These are phyloP conservation scores for Elaeagnus macrophylla DNA, from an alignment of 306 rosid genomes.

Conservation along the genomic window DNA sequence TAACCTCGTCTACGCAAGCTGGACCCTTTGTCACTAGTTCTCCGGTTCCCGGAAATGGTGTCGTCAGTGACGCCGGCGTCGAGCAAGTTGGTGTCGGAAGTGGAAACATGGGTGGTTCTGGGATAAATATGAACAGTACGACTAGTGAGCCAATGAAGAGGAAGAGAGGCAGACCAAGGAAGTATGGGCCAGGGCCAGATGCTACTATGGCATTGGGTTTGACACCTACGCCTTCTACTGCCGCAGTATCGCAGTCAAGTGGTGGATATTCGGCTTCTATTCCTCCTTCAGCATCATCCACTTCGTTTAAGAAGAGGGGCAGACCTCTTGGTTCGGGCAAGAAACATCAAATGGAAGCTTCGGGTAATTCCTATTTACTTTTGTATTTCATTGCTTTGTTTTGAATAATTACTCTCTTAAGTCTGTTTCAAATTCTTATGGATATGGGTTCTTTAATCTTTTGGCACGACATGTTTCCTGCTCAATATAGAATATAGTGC, in stretches of 20 bases:
- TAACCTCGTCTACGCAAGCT: constrained; percentile 15
- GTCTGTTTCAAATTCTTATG: too few relatives aligned
- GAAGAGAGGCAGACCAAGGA: constrained; percentile 81
- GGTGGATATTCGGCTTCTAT: background rate
- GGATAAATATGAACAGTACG: constrained; percentile 21
- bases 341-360: too few relatives aligned
- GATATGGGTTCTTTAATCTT: too few relatives aligned
- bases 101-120: constrained; percentile 20
- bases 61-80: background rate
- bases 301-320: too few relatives aligned
- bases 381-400: too few relatives aligned
- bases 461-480: too few relatives aligned
- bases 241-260: background rate
- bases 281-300: too few relatives aligned
- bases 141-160: constrained; percentile 36
- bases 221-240: background rate
- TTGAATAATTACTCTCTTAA: too few relatives aligned
- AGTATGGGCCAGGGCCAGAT: constrained; percentile 33
- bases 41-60: constrained; percentile 1
- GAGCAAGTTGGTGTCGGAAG: constrained; percentile 2
- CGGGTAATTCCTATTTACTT: too few relatives aligned
- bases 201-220: constrained; percentile 12
- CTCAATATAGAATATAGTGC: too few relatives aligned
- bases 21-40: constrained; percentile 5
- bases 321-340: too few relatives aligned